A percentile compares a stretch with the other conserved stretches of the same genome.
These are phyloP conservation scores for Penicillium concentricum DNA, from an alignment of 2,329 filamentous ascomycete species.

Conservation along the genomic window DNA sequence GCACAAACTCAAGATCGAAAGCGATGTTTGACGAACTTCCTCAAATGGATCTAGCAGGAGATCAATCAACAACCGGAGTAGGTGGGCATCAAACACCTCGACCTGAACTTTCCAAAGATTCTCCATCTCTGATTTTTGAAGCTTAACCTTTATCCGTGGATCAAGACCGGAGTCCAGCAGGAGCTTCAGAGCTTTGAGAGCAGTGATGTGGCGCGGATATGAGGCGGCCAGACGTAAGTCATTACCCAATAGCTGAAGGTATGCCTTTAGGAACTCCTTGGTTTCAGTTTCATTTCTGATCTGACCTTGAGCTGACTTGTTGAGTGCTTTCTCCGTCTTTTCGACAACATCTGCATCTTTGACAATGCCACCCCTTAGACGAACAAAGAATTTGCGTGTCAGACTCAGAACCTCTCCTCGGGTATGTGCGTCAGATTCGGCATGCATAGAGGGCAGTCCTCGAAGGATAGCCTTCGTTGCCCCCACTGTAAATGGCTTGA, in stretches of 20 bases:
- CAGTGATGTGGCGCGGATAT: slow-evolving; percentile 84
- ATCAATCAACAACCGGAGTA: slow-evolving; percentile 65
- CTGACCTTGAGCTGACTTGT: slow-evolving; percentile 26
- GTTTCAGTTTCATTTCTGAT: slow-evolving; percentile 53
- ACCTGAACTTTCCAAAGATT: slow-evolving; percentile 53
- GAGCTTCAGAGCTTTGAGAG: slow-evolving; percentile 67
- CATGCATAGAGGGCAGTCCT: slow-evolving; percentile 70
- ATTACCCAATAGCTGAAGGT: slow-evolving; percentile 66
- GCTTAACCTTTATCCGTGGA: slow-evolving; percentile 38
- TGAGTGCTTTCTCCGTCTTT: slow-evolving; percentile 8
- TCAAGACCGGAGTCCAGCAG: slow-evolving; percentile 71
- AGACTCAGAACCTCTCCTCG: slow-evolving; percentile 76
- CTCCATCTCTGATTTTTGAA: slow-evolving; percentile 51
- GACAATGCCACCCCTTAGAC: slow-evolving; percentile 66
- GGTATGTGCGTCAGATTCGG: slow-evolving; percentile 82
- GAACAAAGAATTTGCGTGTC: slow-evolving; percentile 72
- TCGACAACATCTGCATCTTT: slow-evolving; percentile 30
- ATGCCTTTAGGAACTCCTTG: slow-evolving; percentile 67
- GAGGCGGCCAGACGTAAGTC: slow-evolving; percentile 80
- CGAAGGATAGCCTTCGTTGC: slow-evolving; percentile 63
- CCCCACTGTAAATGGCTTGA: slow-evolving; percentile 65
- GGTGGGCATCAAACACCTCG: slow-evolving; percentile 40
- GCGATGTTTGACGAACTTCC: slow-evolving; percentile 68
- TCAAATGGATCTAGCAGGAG: slow-evolving; percentile 88
- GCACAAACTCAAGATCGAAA: slow-evolving; percentile 46